Percentiles rank a stretch among this genome's conserved stretches.
Evolutionary conservation across 2,329 filamentous ascomycete genomes (phyloP).

Genomic region (Curvularia sp.): DNA sequence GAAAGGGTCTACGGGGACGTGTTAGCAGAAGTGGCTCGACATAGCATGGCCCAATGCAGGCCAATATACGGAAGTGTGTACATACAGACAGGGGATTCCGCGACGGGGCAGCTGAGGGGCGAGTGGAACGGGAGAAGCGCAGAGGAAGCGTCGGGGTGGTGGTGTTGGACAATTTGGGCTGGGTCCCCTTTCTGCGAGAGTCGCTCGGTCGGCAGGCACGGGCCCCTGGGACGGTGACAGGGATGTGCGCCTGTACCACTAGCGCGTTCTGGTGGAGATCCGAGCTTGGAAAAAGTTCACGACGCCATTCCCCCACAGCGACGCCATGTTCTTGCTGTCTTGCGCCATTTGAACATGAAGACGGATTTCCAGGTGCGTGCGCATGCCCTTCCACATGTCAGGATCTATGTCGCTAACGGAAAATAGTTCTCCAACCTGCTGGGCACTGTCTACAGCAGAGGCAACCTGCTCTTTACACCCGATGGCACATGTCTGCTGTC

Average conservation of each 20-base stretch:
- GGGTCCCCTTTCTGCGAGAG: slow-evolving; percentile 48
- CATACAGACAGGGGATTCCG: slow-evolving; percentile 8
- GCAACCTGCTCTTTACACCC: slow-evolving; percentile 94
- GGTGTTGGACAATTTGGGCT: slow-evolving; percentile 43
- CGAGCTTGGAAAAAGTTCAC: slow-evolving; percentile 44
- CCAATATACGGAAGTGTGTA: not conserved
- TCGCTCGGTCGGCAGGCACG: slow-evolving; percentile 49
- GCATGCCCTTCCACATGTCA: not conserved
- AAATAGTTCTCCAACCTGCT: slow-evolving; percentile 95
- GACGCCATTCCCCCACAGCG: slow-evolving; percentile 35
- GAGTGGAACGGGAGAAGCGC: slow-evolving; percentile 18
- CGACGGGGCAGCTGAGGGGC: slow-evolving; percentile 15
- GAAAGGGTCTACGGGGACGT: slow-evolving; percentile 3
- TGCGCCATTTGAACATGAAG: slow-evolving; percentile 72
- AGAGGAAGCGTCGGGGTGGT: slow-evolving; percentile 26
- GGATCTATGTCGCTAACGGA: slow-evolving; percentile 33
- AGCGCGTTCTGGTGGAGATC: slow-evolving; percentile 14
- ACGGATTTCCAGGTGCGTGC: slow-evolving; percentile 88
- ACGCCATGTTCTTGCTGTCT: slow-evolving; percentile 21
- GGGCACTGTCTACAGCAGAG: slow-evolving; percentile 97
- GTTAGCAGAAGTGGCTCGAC: slow-evolving; percentile 24
- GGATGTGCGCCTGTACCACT: slow-evolving; percentile 33
- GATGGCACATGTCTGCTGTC: slow-evolving; percentile 96
- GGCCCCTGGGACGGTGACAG: slow-evolving; percentile 35
- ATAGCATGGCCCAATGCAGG: not conserved